Base-by-base conservation (phyloP, 106 monocot species). In the Chionographis japonica region DNA sequence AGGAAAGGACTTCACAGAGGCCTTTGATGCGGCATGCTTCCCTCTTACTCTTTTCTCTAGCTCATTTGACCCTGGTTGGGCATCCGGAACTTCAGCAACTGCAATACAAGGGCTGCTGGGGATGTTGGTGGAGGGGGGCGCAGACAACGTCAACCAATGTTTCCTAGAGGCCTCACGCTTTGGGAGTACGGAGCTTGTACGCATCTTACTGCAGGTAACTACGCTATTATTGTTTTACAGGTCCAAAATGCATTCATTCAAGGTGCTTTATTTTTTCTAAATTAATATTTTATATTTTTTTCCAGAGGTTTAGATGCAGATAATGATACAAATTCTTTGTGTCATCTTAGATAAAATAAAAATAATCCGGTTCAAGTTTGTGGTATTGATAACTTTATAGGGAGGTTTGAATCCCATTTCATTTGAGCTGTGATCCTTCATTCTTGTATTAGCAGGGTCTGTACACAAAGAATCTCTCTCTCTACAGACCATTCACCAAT, bases 1-100 rank as follows among this genome's bases (percentile, higher is more conserved):
- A 1, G 85, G 81, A 41, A 85, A 73, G 62, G 84, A 89, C 63
- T 89, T 89, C 68, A 82, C 79, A 2, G 82, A 82, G 79, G 88
- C 88, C 10, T 84, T 89, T 72, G 88, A 89, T 77, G 84, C 88
- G 3, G 88, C 88, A 2, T 89, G 88, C 67, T 89, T 89, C 51
- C 85, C 88, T 4, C 88, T 89, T 43, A 82, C 88, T 17, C 88
- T 89, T 35, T 85, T 89, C 71, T 84, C 88, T 6, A 82, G 76
- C 56, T 82, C 88, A 10, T 85, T 89, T 60, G 76, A 79, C 41
- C 73, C 84, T 60, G 84, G 81, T 16, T 89, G 88, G 88, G 72
- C 88, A 37, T 79, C 88, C 63, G 85, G 84, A 41, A 70, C 70
- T 9, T 79, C 88, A 37, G 85, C 78, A 37, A 67, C 72, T 54